Base-by-base conservation (phyloP, 345 rosid genomes). In the Euphorbia lathyris region DNA sequence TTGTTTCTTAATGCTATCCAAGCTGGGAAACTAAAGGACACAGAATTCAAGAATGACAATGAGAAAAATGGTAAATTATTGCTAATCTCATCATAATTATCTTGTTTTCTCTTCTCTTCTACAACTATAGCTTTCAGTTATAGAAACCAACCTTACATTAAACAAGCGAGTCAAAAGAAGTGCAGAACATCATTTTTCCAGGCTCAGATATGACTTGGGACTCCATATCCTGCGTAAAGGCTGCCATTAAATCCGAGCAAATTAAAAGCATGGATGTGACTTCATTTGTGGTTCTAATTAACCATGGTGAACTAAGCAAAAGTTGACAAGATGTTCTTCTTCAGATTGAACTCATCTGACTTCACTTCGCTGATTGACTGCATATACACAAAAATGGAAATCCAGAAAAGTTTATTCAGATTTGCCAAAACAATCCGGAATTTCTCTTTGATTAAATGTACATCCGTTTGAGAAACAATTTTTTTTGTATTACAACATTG, bases 311-410 rank as follows among this genome's bases (percentile, higher is more conserved):
- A 68, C 81, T 69, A 81, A 48, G 82, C 83, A 66, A 77, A 82
- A 19, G 76, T 52, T 22, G 80, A 73, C 26, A 93, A 81, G 71
- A 94, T 84, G 52, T 90, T 94, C 79, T 79, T 91, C 90, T 91
- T 94, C 69, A 91, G 69, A 40, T 87, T 86, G 74, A 90, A 86
- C 68, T 91, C 96, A 45, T 94, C 98, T 23, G 87, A 93, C 81
- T 94, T 91, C 36, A 77, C 83, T 32, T 90, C 82, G 80, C 93
- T 92, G 76, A 96, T 86, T 5, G 99, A 80, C 99, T 93, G 93
- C 81, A 74, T 22, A 14, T 22, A 14, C 23, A 65, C 58, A 58
- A 29, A 55, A 5, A 19, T 43, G 5, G 20, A 58, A 43, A 58
- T 58, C 32, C 14, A 55, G 14, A 43, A 17, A 58, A n/a, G 5